Percentiles rank a stretch among this genome's conserved stretches.
Conservation (phyloP, 768 basidiomycete genomes). For the Lactarius sanguifluus region DNA sequence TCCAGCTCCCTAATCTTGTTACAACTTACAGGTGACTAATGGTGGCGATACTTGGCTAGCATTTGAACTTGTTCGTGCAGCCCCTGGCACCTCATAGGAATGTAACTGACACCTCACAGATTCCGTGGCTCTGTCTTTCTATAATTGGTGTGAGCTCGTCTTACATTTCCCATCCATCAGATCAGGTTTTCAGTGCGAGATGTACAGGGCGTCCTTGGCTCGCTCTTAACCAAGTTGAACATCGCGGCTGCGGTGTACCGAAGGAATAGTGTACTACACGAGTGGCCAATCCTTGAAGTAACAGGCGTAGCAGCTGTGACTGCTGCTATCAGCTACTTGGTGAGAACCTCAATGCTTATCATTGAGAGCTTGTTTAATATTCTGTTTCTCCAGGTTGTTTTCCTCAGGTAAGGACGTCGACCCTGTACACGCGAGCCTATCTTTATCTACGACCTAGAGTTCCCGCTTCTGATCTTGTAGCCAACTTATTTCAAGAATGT, state of each 20-base stretch:
- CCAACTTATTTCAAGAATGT: conserved; percentile 83
- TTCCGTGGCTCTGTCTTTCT: conserved; percentile 68
- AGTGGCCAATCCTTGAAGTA: conserved; percentile 69
- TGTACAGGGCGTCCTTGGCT: conserved; percentile 60
- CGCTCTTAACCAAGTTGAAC: conserved; percentile 65
- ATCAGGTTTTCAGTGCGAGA: conserved; percentile 12
- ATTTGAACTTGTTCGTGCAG: conserved; percentile 60
- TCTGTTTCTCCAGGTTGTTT: conserved; percentile 53
- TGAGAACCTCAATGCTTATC: conserved; percentile 30
- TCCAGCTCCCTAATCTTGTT: neutral
- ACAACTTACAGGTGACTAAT: conserved; percentile 50
- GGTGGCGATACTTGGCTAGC: conserved; percentile 63
- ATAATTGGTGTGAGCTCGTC: conserved; percentile 53
- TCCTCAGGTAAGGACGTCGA: conserved; percentile 47
- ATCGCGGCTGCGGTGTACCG: conserved; percentile 63
- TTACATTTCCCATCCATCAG: neutral
- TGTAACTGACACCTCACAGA: conserved; percentile 39
- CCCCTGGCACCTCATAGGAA: neutral
- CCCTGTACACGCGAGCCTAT: neutral
- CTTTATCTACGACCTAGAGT: conserved; percentile 42
- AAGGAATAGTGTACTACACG: conserved; percentile 50
- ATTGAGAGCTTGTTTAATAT: neutral
- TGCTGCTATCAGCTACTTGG: conserved; percentile 69
- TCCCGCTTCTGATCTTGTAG: conserved; percentile 77
- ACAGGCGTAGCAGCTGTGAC: conserved; percentile 61